Evolutionary conservation across 108 stramenopile species (phyloP).

Genomic region (Hondaea fermentalgiana): DNA sequence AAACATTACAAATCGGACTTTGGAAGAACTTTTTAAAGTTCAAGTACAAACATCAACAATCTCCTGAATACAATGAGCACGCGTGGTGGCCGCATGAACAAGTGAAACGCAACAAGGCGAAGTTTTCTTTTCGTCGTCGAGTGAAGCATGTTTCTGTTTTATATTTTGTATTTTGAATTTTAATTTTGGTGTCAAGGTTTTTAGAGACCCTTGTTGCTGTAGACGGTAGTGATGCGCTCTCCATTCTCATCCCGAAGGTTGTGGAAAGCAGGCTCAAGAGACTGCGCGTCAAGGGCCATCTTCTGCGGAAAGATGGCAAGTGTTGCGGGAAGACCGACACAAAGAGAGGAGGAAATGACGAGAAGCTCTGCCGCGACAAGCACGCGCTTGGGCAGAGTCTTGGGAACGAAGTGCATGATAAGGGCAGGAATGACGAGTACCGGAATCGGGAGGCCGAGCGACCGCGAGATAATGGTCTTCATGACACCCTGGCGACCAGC

Average conservation of each 20-base stretch:
- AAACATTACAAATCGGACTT: no score
- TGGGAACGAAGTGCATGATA: neutral
- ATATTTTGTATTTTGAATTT: no score
- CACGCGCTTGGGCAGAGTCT: neutral
- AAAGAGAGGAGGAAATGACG: neutral
- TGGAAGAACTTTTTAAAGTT: no score
- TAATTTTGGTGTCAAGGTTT: neutral
- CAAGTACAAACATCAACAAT: no score
- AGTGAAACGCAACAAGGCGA: no score
- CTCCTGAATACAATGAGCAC: no score
- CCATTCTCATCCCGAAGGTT: neutral
- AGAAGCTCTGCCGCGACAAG: neutral
- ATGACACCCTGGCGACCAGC: slow-evolving; percentile 14
- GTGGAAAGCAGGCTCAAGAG: neutral
- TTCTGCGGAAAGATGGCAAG: slow-evolving; percentile 8
- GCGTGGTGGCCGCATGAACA: no score
- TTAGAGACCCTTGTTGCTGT: slow-evolving; percentile 11
- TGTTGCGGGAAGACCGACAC: neutral
- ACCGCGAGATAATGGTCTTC: neutral
- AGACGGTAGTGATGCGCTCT: neutral
- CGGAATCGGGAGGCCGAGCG: neutral
- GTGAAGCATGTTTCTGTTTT: no score
- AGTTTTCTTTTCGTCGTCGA: no score
- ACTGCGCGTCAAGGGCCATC: neutral
- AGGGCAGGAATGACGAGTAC: neutral